These are phyloP conservation scores for Termitomyces sp. DNA, from an alignment of 768 basidiomycete genomes.

Conservation along the genomic window DNA sequence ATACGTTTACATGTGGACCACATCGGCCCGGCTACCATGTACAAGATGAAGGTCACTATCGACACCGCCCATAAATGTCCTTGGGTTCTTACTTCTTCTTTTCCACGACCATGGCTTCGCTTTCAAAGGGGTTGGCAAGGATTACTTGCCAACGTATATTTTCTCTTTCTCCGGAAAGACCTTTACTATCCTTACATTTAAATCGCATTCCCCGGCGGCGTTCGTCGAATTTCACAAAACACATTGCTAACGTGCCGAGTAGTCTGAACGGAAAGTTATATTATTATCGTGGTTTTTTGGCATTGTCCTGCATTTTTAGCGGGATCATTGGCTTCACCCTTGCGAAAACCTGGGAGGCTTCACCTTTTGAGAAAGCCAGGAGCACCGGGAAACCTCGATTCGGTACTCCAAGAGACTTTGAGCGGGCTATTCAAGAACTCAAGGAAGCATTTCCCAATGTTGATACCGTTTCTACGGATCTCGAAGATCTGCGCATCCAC, in stretches of 20 bases:
- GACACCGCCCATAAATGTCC: constrained; percentile 1
- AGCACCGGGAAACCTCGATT: constrained; percentile 24
- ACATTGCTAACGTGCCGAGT: neutral
- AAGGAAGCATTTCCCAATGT: constrained; percentile 28
- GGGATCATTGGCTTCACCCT: constrained; percentile 12
- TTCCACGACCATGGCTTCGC: constrained; percentile 10
- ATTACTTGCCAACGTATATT: neutral
- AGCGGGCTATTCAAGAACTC: constrained; percentile 46
- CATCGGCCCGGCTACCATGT: constrained; percentile 6
- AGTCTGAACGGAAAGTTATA: neutral
- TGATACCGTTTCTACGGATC: constrained; percentile 41
- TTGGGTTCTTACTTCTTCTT: constrained; percentile 5
- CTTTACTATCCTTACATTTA: neutral
- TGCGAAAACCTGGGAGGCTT: neutral
- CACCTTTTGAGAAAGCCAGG: neutral
- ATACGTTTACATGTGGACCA: constrained; percentile 7
- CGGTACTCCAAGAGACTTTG: constrained; percentile 48
- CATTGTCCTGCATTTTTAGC: constrained; percentile 9
- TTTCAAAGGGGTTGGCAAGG: neutral
- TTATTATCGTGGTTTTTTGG: neutral
- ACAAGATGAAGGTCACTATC: constrained; percentile 5
- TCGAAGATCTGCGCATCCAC: constrained; percentile 44
- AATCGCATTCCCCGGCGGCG: neutral
- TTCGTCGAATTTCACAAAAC: neutral
- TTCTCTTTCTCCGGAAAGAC: neutral